A percentile compares a stretch with the other conserved stretches of the same genome.
phyloP scores from a whole-genome alignment of 805 yeast species.

The Metschnikowia cubensis region DNA sequence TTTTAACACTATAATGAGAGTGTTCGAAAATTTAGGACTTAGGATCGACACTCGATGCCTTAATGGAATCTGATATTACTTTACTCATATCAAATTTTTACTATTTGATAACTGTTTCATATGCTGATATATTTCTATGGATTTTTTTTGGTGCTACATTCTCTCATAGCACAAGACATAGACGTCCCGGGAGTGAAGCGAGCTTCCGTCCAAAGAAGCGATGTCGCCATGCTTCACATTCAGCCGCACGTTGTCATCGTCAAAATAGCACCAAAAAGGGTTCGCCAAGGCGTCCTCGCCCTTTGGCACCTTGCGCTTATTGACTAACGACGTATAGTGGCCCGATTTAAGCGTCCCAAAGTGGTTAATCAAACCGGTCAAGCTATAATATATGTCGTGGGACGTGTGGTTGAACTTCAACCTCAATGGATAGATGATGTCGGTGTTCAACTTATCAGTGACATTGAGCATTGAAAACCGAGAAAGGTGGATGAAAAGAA shows the following conservation, averaged over 20 bases:
- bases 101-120: neutral
- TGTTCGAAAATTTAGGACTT: too few relatives aligned
- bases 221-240: slow-evolving; percentile 46
- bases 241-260: slow-evolving; percentile 57
- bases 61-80: too few relatives aligned
- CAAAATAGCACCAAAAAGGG: slow-evolving; percentile 70
- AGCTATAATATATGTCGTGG: slow-evolving; percentile 42
- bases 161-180: slow-evolving; percentile 67
- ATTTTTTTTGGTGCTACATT: neutral
- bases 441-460: slow-evolving; percentile 48
- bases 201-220: slow-evolving; percentile 26
- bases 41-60: too few relatives aligned
- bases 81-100: neutral
- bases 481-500: slow-evolving; percentile 39
- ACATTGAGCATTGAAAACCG: slow-evolving; percentile 46
- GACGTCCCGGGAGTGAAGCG: slow-evolving; percentile 52
- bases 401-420: slow-evolving; percentile 41
- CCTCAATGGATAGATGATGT: slow-evolving; percentile 52
- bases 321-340: slow-evolving; percentile 68
- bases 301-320: slow-evolving; percentile 31
- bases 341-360: slow-evolving; percentile 68
- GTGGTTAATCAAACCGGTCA: slow-evolving; percentile 67
- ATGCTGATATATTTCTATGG: too few relatives aligned
- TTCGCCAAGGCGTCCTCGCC: slow-evolving; percentile 25
- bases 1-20: too few relatives aligned